phyloP scores from a whole-genome alignment of 768 basidiomycete species.

The Holtermannia corniformis region DNA sequence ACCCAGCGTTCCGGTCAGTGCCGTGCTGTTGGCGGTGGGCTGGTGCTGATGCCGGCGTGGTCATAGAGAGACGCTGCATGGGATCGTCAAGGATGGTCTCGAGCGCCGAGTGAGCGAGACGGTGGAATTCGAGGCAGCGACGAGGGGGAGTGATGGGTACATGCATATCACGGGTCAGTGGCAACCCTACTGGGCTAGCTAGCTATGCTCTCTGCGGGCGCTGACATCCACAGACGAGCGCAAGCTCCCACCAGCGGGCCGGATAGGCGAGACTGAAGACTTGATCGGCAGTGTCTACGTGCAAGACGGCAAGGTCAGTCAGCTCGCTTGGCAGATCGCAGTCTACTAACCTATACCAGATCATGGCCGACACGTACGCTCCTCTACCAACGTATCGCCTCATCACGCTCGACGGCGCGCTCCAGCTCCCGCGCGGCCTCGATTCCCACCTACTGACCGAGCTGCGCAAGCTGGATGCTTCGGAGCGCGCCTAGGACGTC shows the following conservation, averaged over 20 bases:
- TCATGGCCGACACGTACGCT: constrained; percentile 35
- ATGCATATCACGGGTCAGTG: constrained; percentile 38
- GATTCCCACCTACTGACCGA: constrained; percentile 26
- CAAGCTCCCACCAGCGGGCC: constrained; percentile 34
- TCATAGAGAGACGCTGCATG: constrained; percentile 23
- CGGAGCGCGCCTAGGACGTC: constrained; percentile 5
- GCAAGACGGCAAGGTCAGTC: constrained; percentile 31
- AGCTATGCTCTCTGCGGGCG: not conserved
- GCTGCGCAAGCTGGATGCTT: constrained; percentile 21
- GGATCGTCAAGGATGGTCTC: constrained; percentile 20
- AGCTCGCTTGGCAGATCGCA: not conserved
- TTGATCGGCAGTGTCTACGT: constrained; percentile 40
- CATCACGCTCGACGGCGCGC: constrained; percentile 32
- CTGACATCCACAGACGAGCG: constrained; percentile 25
- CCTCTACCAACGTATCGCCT: constrained; percentile 37
- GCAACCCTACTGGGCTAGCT: not conserved
- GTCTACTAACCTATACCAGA: constrained; percentile 12
- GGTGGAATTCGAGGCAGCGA: constrained; percentile 31
- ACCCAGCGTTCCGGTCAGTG: constrained; percentile 31
- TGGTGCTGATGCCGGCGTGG: not conserved
- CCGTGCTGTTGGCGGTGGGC: not conserved
- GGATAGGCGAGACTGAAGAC: constrained; percentile 41
- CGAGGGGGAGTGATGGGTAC: constrained; percentile 36
- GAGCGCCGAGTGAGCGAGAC: constrained; percentile 15
- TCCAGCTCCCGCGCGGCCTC: constrained; percentile 33